A percentile compares a stretch with the other conserved stretches of the same genome.
Evolutionary conservation across 371 early-diverging fungal genomes (phyloP).

Genomic region (Mortierella sp.): DNA sequence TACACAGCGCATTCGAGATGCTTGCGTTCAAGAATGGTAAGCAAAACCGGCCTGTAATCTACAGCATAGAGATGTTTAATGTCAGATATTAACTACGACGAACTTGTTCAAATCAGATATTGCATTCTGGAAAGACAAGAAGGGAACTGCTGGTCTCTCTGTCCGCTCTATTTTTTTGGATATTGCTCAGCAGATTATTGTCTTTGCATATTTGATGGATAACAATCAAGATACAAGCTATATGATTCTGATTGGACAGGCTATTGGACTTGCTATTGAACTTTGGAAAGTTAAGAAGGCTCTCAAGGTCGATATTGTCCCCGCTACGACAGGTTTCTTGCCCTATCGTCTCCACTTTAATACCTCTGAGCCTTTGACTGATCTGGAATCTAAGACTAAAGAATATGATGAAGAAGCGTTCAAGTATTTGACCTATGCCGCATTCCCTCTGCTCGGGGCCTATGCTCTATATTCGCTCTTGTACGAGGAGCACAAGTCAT

Average conservation of each 20-base stretch:
- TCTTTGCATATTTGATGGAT: constrained; percentile 91
- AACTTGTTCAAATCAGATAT: constrained; percentile 69
- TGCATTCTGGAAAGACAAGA: constrained; percentile 89
- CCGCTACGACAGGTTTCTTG: constrained; percentile 27
- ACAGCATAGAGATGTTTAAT: background rate
- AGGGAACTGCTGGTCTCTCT: constrained; percentile 88
- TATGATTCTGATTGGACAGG: constrained; percentile 89
- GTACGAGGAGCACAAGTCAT: constrained; percentile 91
- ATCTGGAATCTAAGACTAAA: constrained; percentile 80
- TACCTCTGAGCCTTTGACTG: constrained; percentile 62
- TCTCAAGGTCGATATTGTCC: constrained; percentile 48
- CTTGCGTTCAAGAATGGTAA: constrained; percentile 95
- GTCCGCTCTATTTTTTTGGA: constrained; percentile 87
- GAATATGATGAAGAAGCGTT: constrained; percentile 94
- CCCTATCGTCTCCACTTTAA: constrained; percentile 56
- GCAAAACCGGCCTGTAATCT: background rate
- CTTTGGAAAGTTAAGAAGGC: constrained; percentile 94
- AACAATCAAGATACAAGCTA: constrained; percentile 87
- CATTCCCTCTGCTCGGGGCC: constrained; percentile 84
- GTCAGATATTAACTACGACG: background rate
- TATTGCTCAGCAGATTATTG: constrained; percentile 87
- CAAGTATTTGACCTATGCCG: constrained; percentile 82
- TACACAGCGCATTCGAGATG: constrained; percentile 94
- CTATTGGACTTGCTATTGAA: constrained; percentile 86
- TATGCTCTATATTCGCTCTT: constrained; percentile 89